Base-by-base conservation (phyloP, 2,329 filamentous ascomycete genomes). In the Capronia americana region DNA sequence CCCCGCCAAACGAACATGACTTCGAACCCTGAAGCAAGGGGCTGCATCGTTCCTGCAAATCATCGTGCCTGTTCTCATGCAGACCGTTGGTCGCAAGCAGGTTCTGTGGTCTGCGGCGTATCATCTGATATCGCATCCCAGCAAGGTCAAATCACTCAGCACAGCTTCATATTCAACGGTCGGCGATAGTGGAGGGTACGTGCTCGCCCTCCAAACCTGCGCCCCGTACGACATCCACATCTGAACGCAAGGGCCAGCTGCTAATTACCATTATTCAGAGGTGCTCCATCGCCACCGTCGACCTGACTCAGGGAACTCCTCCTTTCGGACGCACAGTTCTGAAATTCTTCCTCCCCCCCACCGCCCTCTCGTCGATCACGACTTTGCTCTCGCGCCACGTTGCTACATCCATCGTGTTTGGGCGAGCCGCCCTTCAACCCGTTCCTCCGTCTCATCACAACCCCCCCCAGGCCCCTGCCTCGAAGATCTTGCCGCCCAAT, bases 401-500 rank as follows among this genome's bases (percentile, higher is more conserved):
- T 51, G 48, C 48, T n/a, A 51, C 38, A n/a, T n/a, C 34, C 14
- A 17, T 44, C 38, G 38, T 5, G 38, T 7, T 41, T 14, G 32
- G 12, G 34, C 17, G 38, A 44, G 38, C 38, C 14, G 38, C 17
- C 17, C 5, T 44, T 20, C 38, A 44, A n/a, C 38, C 38, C 26
- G 20, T 26, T 11, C 48, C 12, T 46, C 24, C 38, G 38, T 30
- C 41, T n/a, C 41, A 26, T 38, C 20, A 50, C 14, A 38, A 17
- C 26, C 10, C 48, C n/a, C 23, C 10, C 26, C 48, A 55, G 10
- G 12, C 24, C 53, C 48, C 20, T 51, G 48, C 20, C 24, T 55
- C 28, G 26, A 30, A 20, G 26, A 55, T 55, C 53, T 30, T 55
- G 53, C 53, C 53, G 26, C 26, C 53, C 53, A 55, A 30, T 55